These are phyloP conservation scores for Aspergillus ellipticus DNA, from an alignment of 495 filamentous ascomycete genomes.

Conservation along the genomic window DNA sequence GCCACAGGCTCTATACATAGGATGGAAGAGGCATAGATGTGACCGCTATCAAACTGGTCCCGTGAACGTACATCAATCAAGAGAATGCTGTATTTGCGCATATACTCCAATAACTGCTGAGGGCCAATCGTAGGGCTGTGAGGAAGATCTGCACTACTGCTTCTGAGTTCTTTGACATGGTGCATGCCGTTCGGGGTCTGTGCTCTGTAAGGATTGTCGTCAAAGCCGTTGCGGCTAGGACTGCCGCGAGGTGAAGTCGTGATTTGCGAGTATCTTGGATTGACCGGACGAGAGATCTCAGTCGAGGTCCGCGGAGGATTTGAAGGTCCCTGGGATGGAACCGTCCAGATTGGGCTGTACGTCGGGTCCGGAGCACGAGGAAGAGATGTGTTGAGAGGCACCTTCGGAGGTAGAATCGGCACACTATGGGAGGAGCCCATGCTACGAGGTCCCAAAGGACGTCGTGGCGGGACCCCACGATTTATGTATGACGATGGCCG, in stretches of 20 bases:
- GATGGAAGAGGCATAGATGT: slow-evolving; percentile 75
- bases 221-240: slow-evolving; percentile 30
- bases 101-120: slow-evolving; percentile 60
- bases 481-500: slow-evolving; percentile 22
- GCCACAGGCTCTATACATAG: slow-evolving; percentile 90
- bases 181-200: slow-evolving; percentile 42
- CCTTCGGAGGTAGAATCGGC: slow-evolving; percentile 51
- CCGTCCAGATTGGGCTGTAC: slow-evolving; percentile 65
- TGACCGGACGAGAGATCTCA: slow-evolving; percentile 35
- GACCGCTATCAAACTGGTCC: slow-evolving; percentile 79
- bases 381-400: slow-evolving; percentile 57
- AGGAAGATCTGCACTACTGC: slow-evolving; percentile 51
- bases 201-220: slow-evolving; percentile 44
- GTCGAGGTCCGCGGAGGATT: slow-evolving; percentile 50
- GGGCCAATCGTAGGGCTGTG: slow-evolving; percentile 60
- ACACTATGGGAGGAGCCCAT: slow-evolving; percentile 46
- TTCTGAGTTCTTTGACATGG: slow-evolving; percentile 27
- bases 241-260: slow-evolving; percentile 35
- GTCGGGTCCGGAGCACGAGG: slow-evolving; percentile 80
- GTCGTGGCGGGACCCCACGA: slow-evolving; percentile 19
- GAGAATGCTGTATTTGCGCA: slow-evolving; percentile 62
- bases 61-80: slow-evolving; percentile 83
- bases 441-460: slow-evolving; percentile 52
- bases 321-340: slow-evolving; percentile 38
- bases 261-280: slow-evolving; percentile 38